Base-by-base conservation (phyloP, 192 early-diverging fungal species). In the Backusella liffmaniae region DNA sequence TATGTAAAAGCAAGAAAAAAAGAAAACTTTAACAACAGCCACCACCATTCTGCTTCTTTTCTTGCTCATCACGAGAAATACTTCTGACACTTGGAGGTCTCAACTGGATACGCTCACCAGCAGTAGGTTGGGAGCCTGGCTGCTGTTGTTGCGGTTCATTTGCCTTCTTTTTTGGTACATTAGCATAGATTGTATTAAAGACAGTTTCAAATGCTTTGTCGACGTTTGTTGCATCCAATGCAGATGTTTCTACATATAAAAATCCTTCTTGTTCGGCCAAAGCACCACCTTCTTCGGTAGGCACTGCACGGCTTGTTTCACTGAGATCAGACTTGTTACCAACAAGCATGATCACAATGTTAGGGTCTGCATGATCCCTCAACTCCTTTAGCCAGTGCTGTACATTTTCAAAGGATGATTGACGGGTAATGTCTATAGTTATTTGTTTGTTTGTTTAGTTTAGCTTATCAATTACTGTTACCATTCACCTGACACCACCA, bases 241-340 rank as follows among this genome's bases (percentile, higher is more conserved):
- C 92, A 23, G 88, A 91, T 26, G 95, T 92, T 83, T 98, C 95
- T 69, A 92, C 82, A 79, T 94, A 98, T 68, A 96, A 80, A 73
- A 96, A 86, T 1, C 90, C 91, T 53, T 88, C 84, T 75, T 94
- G 91, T 37, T 89, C 84, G 1, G 95, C 95, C 74, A 94, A 95
- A 29, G 88, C 86, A 46, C 87, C 84, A 2, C 91, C 96, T 46
- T 94, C 94, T 53, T 93, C 94, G 4, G 88, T 85, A 12, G 86
- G 78, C 8, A 96, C 88, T 65, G 88, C 88, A 46, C 95, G 88
- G 29, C 80, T 73, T 23, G 85, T 84, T 35, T 87, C 86, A 18
- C 80, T 89, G 39, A 98, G 78, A 84, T 98, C 96, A n/a, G 94
- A 84, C 83, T 98, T 96, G 88, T 96, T 98, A 39, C 96, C 96